Evolutionary conservation across 352 stramenopile genomes (phyloP), one percentile per base, ranked within the genome.

Genomic region (Halophytophthora polymorphica): DNA sequence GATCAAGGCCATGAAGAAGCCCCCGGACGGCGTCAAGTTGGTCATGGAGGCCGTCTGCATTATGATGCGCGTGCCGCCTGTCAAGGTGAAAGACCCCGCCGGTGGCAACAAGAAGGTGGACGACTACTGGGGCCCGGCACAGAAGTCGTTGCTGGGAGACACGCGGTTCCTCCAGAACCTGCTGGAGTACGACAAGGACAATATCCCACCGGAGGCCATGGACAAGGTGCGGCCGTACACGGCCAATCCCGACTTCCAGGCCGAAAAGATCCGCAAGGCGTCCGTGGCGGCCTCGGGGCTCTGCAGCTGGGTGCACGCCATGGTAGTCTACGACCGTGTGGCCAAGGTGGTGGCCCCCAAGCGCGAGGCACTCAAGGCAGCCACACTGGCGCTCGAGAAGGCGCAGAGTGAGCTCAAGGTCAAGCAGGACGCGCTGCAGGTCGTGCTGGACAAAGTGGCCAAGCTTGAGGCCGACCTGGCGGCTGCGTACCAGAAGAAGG

Each of bases 1-100:
- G 65, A 93, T 98, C 40, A 98, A 98, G 64, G 87, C 83, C n/a
- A 98, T 98, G 91, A 97, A 97, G 64, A 98, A 97, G 52, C 94
- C 94, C 0, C 93, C 94, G 17, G 78, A 95, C 43, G 94, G 86
- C 4, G 95, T 98, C 11, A 98, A 98, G 56, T 69, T 98, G 2
- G 89, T 96, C 17, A 96, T 98, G 84, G 90, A 97, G 47, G 90
- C 91, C 6, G 91, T 98, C 6, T 98, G 90, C 60, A 95, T 98
- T 47, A 97, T 98, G 86, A 96, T 98, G 88, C 75, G 76, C 25
- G 85, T 98, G 0, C 78, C 90, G 13, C 92, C 93, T 0, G 66
- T 96, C 31, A 97, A 97, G 48, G 80, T 95, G 0, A 96, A 97
- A 25, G 95, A 98, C 44, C 90, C 95, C 0, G 88, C 91, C 18